Evolutionary conservation across 2,329 filamentous ascomycete species (phyloP).

Genomic region (Arthrinium phaeospermum): DNA sequence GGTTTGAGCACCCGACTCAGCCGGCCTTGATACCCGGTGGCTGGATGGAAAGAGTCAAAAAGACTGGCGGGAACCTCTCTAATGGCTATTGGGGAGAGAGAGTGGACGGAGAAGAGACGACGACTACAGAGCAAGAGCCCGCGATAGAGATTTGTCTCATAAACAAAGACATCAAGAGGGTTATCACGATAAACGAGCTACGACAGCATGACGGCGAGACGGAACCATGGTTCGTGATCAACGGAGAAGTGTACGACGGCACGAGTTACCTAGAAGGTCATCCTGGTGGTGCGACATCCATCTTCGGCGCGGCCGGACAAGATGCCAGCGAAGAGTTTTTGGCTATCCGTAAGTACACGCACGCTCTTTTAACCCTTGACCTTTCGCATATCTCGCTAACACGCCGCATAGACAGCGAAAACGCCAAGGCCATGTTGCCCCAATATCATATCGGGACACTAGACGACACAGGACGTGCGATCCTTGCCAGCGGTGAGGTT

Average conservation of each 20-base stretch:
- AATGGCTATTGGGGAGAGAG: constrained; percentile 88
- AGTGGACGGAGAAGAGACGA: constrained; percentile 56
- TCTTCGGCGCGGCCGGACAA: constrained; percentile 79
- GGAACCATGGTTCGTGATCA: constrained; percentile 85
- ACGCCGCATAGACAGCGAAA: constrained; percentile 75
- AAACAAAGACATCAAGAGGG: constrained; percentile 66
- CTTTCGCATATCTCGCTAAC: constrained; percentile 32
- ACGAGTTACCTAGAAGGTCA: constrained; percentile 80
- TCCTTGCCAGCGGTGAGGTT: constrained; percentile 52
- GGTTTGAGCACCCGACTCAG: constrained; percentile 89
- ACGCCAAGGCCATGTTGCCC: constrained; percentile 88
- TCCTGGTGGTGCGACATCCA: constrained; percentile 85
- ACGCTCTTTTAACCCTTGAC: neutral
- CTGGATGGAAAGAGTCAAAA: constrained; percentile 94
- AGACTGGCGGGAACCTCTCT: constrained; percentile 75
- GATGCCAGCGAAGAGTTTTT: constrained; percentile 90
- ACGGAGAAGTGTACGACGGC: constrained; percentile 89
- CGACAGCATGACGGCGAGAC: constrained; percentile 68
- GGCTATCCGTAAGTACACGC: constrained; percentile 75
- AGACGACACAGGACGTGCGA: constrained; percentile 61
- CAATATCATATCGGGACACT: constrained; percentile 84
- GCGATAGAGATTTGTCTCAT: constrained; percentile 77
- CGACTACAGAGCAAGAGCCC: constrained; percentile 49
- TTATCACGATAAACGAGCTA: constrained; percentile 75
- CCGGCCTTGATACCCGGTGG: constrained; percentile 78